Base-by-base conservation (phyloP, 2,329 filamentous ascomycete species). In the Xylariales sp. region DNA sequence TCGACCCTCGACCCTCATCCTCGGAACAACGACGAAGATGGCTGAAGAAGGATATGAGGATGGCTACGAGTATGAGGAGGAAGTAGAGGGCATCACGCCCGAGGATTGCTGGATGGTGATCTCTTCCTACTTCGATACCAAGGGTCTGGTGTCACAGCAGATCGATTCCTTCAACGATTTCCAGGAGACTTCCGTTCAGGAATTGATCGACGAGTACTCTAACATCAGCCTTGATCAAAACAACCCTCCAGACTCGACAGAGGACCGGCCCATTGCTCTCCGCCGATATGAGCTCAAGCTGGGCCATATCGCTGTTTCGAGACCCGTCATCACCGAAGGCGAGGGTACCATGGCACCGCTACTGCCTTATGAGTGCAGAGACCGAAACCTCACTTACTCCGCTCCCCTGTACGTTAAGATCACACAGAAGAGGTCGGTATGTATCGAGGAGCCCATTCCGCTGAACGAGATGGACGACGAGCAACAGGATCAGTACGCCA, bases 21-120 rank as follows among this genome's bases (percentile, higher is more conserved):
- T 14, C 16, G 3, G 16, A 39, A 18, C 24, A 10, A 6, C 15
- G 18, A 29, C 29, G n/a, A 33, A 40, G 3, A 78, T 78, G 74
- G 73, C 72, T 20, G 72, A 74, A 45, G 24, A 27, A 27, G 24
- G 8, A 8, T 77, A 79, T 63, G 74, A 77, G 42, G 74, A 78
- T 42, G 73, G 77, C 39, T 76, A 82, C 48, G 87, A 88, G 60
- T 83, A 84, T 46, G 79, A 82, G 15, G 28, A 33, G 12, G 28
- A 12, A 10, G 81, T 85, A 47, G 82, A 79, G 25, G 73, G 73
- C 53, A 95, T 97, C 69, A 95, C 90, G 19, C 88, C 90, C 46
- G 93, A 97, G 71, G 94, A 98, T 68, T 96, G 89, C 73, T 98
- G 94, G 93, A 86, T 86, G 51, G 91, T 97, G 58, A 97, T 98